A percentile compares a stretch with the other conserved stretches of the same genome.
phyloP scores from a whole-genome alignment of 495 filamentous ascomycete genomes.

The Xylaria grammica region DNA sequence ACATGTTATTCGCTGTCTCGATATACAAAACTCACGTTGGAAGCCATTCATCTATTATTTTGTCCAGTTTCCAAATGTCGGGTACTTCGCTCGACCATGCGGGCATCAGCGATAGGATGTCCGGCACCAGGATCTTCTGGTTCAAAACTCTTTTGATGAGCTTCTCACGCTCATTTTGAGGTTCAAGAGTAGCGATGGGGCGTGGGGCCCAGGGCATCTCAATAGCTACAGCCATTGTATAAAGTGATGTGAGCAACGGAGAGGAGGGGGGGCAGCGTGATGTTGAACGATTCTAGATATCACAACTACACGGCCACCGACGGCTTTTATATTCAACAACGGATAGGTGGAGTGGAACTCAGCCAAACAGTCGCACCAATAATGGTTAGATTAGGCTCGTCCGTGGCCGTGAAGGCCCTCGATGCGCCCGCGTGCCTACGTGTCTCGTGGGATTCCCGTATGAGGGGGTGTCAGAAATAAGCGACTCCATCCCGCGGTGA shows the following conservation, averaged over 20 bases:
- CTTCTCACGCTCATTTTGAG: conserved; percentile 27
- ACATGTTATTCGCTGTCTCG: not conserved
- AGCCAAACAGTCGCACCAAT: not conserved
- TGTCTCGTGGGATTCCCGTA: no score
- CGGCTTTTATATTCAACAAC: conserved; percentile 7
- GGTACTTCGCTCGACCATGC: conserved; percentile 32
- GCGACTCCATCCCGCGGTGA: no score
- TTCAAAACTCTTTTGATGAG: conserved; percentile 31
- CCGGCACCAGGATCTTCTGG: conserved; percentile 35
- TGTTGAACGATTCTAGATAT: not conserved
- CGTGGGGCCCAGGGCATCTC: conserved; percentile 13
- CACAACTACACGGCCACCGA: not conserved
- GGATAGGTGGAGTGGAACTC: not conserved
- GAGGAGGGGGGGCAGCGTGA: not conserved
- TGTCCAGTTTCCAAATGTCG: conserved; percentile 32
- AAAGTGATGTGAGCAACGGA: not conserved
- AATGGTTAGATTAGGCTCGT: conserved; percentile 2
- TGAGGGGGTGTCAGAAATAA: no score
- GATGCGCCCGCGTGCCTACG: not conserved
- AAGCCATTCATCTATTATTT: conserved; percentile 35
- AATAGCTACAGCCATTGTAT: conserved; percentile 29
- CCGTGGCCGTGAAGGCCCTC: not conserved
- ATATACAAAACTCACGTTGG: conserved; percentile 23
- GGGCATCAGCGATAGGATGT: conserved; percentile 35
- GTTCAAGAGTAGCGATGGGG: not conserved